Evolutionary conservation across 805 yeast genomes (phyloP), one percentile per base, ranked within the genome.

Genomic region (Cyberlindnera suaveolens): DNA sequence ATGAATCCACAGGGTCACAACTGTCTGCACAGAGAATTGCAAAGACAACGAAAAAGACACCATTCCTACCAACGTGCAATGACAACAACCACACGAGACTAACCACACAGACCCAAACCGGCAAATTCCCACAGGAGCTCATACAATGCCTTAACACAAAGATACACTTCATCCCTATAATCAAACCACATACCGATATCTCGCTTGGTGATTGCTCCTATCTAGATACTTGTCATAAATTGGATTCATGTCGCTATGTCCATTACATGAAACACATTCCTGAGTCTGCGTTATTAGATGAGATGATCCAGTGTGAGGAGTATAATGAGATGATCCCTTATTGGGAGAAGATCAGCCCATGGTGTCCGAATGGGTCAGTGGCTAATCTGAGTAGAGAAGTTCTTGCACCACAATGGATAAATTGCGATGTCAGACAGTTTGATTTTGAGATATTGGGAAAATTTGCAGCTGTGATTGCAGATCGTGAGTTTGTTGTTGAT

Each of bases 161-260:
- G 42, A 71, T 72, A 42, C 84, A 78, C 57, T 76, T 68, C 51
- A 65, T 77, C n/a, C 82, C 82, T 11, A 64, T 75, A 27, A 62
- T 76, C 27, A 77, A 75, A 46, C 54, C 64, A 14, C 80, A 77
- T 44, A 88, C 96, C 0, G 97, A 91, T 54, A 42, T 65, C 2
- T 64, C 71, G 15, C 60, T 87, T 7, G 97, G 96, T 1, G 97
- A 90, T 62, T 90, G 98, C 60, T 89, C 96, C 9, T 90, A 90
- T 58, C 70, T 90, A 46, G 97, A 90, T 58, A 89, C 97, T 1
- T 90, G 98, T 58, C 96, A 86, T 65, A 88, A 88, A 62, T 74
- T 86, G 60, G 78, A 77, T 46, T 68, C 78, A 9, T 90, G 97
- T 62, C 70, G 93, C 19, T 90, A 85, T 58, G 70, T 87, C 31